Conservation (phyloP, 1,284 basidiomycete genomes). For the Thecaphora thlaspeos region DNA sequence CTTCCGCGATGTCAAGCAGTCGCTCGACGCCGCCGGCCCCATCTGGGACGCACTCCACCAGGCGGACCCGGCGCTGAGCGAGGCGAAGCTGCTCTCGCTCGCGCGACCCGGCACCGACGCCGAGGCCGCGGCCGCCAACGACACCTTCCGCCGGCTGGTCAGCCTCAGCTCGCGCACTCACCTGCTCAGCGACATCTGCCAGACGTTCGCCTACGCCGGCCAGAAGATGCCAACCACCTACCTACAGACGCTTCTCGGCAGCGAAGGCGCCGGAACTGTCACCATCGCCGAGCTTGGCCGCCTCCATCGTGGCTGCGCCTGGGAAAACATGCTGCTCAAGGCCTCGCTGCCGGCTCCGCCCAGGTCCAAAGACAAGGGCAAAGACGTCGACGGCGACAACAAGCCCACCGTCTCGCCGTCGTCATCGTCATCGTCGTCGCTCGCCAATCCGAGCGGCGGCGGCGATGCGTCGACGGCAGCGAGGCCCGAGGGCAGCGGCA, state of each 20-base stretch:
- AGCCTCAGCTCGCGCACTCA: slow-evolving; percentile 76
- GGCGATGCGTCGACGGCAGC: no score
- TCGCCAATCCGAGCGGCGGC: no score
- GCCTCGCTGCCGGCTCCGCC: slow-evolving; percentile 31
- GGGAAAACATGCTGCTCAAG: slow-evolving; percentile 82
- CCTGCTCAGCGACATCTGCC: slow-evolving; percentile 82
- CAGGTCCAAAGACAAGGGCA: slow-evolving; percentile 7
- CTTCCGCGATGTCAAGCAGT: slow-evolving; percentile 70
- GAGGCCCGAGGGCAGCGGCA: no score
- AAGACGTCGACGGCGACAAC: neutral
- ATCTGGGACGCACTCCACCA: slow-evolving; percentile 65
- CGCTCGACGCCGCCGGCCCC: slow-evolving; percentile 69
- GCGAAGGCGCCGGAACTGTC: slow-evolving; percentile 64
- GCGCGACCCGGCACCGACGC: slow-evolving; percentile 45
- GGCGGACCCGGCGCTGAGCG: slow-evolving; percentile 13
- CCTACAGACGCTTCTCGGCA: slow-evolving; percentile 62
- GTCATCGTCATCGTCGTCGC: no score
- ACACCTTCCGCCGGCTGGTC: slow-evolving; percentile 73
- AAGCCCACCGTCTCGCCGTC: no score
- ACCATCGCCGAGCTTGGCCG: slow-evolving; percentile 71
- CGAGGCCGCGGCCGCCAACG: slow-evolving; percentile 64
- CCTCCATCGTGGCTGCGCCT: slow-evolving; percentile 78
- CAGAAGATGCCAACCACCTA: slow-evolving; percentile 73
- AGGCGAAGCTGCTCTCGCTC: slow-evolving; percentile 28
- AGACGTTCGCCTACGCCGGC: slow-evolving; percentile 75